These are phyloP conservation scores for Fraxinus ornus DNA, from an alignment of 305 asterid species.

Conservation along the genomic window DNA sequence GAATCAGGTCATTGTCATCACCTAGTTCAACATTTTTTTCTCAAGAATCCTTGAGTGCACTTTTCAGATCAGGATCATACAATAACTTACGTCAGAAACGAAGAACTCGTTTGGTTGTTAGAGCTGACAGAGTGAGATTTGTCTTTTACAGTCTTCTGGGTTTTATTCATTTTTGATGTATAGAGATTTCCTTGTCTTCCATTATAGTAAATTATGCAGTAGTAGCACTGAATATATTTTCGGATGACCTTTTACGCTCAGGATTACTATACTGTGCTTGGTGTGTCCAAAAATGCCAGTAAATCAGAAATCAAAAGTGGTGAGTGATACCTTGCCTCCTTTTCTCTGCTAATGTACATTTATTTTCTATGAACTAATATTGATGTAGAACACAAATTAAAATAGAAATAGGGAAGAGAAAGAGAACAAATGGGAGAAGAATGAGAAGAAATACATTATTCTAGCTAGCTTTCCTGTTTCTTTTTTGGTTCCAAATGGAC, in stretches of 20 bases:
- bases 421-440: neutral
- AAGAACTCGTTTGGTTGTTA: conserved; percentile 61
- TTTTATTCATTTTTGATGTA: neutral
- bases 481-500: neutral
- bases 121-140: conserved; percentile 76
- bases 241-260: conserved; percentile 30
- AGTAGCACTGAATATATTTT: neutral
- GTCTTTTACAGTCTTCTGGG: neutral
- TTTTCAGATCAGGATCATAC: conserved; percentile 34
- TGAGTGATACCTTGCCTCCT: conserved; percentile 33
- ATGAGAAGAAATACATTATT: neutral
- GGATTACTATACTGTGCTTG: conserved; percentile 91
- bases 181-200: neutral
- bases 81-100: conserved; percentile 46
- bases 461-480: neutral
- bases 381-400: neutral
- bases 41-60: conserved; percentile 52
- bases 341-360: neutral
- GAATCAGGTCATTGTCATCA: conserved; percentile 59
- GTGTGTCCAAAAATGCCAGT: conserved; percentile 78
- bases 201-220: neutral
- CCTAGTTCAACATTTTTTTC: conserved; percentile 56
- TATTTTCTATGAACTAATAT: neutral
- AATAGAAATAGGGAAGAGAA: neutral
- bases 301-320: conserved; percentile 93